These are phyloP conservation scores for Irpex sp. DNA, from an alignment of 1,284 basidiomycete species.

Conservation along the genomic window DNA sequence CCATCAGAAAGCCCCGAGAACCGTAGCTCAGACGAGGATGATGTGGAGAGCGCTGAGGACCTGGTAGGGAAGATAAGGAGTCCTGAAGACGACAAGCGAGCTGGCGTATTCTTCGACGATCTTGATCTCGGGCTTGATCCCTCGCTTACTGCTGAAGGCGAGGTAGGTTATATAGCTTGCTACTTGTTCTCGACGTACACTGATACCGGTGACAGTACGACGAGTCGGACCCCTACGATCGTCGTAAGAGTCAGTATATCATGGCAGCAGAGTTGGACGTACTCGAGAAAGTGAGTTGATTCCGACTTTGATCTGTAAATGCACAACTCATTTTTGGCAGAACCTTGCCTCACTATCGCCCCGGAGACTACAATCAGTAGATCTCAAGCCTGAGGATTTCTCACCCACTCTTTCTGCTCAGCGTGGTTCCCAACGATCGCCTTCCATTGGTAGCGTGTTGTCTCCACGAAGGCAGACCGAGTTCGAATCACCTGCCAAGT, in stretches of 20 bases:
- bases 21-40: conserved; percentile 16
- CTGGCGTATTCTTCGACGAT: conserved; percentile 65
- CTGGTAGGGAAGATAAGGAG: conserved; percentile 27
- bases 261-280: conserved; percentile 69
- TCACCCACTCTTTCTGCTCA: conserved; percentile 3
- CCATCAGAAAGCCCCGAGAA: conserved; percentile 17
- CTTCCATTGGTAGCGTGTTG: conserved; percentile 4
- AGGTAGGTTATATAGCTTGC: conserved; percentile 18
- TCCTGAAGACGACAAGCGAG: conserved; percentile 54
- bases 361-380: conserved; percentile 41
- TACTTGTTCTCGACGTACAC: conserved; percentile 3
- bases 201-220: conserved; percentile 42
- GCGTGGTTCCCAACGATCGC: conserved; percentile 2
- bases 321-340: conserved; percentile 28
- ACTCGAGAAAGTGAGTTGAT: conserved; percentile 55
- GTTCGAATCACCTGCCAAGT: conserved; percentile 10
- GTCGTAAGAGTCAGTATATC: conserved; percentile 61
- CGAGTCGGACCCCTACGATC: conserved; percentile 62
- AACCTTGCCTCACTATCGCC: conserved; percentile 68
- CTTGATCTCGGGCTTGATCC: conserved; percentile 61
- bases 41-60: conserved; percentile 16
- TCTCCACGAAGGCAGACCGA: conserved; percentile 1
- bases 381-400: conserved; percentile 9
- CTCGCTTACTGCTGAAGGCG: conserved; percentile 17
- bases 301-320: not conserved